A percentile compares a stretch with the other conserved stretches of the same genome.
Conservation (phyloP, 495 filamentous ascomycete species). For the Cenococcum geophilum region DNA sequence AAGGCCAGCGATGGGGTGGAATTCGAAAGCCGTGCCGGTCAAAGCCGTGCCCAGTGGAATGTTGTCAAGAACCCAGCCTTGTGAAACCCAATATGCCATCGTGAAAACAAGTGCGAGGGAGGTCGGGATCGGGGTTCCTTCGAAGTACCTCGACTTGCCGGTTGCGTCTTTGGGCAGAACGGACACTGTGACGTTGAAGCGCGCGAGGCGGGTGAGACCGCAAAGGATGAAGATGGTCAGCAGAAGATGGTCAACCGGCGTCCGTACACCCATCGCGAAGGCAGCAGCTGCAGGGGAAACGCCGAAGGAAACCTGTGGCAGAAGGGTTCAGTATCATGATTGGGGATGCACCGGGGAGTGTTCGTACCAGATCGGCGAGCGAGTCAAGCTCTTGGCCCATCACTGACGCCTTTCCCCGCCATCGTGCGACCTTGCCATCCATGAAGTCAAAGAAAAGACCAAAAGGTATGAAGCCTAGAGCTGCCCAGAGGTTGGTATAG, state of each 20-base stretch:
- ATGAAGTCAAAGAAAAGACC: slow-evolving; percentile 98
- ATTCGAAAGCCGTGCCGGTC: slow-evolving; percentile 63
- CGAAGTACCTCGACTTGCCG: slow-evolving; percentile 90
- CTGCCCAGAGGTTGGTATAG: slow-evolving; percentile 64
- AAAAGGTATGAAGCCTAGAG: slow-evolving; percentile 83
- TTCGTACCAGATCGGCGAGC: slow-evolving; percentile 81
- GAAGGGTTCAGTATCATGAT: neutral
- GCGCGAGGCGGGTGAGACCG: slow-evolving; percentile 85
- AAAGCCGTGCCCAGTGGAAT: slow-evolving; percentile 64
- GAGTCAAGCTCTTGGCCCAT: slow-evolving; percentile 99
- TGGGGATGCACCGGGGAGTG: neutral
- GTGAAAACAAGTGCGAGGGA: slow-evolving; percentile 68
- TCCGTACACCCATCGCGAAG: slow-evolving; percentile 86
- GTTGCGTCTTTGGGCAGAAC: slow-evolving; percentile 82
- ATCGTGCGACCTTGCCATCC: slow-evolving; percentile 92
- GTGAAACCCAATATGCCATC: slow-evolving; percentile 84
- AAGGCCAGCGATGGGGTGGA: slow-evolving; percentile 77
- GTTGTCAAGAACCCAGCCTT: slow-evolving; percentile 71
- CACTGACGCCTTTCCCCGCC: slow-evolving; percentile 89
- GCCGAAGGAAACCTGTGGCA: slow-evolving; percentile 82
- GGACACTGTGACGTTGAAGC: slow-evolving; percentile 93
- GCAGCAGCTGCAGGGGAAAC: slow-evolving; percentile 79
- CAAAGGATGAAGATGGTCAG: slow-evolving; percentile 91
- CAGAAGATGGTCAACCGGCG: slow-evolving; percentile 74
- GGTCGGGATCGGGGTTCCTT: slow-evolving; percentile 93